Evolutionary conservation across 106 monocot species (phyloP), one percentile per base, ranked within the genome.

Genomic region (Dendrobium officinale): DNA sequence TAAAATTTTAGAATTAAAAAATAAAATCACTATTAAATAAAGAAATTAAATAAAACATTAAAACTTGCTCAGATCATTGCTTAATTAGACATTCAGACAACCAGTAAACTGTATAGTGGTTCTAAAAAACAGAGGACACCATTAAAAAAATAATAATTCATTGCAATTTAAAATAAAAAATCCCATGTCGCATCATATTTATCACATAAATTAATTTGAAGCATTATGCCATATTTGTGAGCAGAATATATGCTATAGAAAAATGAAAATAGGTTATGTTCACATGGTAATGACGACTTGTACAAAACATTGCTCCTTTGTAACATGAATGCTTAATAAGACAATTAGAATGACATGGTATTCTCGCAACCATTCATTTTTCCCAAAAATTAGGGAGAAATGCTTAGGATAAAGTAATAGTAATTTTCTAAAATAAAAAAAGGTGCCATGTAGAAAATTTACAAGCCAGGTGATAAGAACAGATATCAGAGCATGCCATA

Each of bases 401-500:
- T 37, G 3, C 24, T 37, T 70, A 15, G 15, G 17, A 47, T 24
- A 75, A 40, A 17, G 42, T 44, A 44, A 42, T 20, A 19, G 4
- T 48, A 76, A 24, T 26, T 22, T 49, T 76, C 10, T 10, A 27
- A 76, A 9, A 1, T 1, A 26, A 13, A 74, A 42, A 74, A 42
- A 0, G 9, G 27, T 47, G 78, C 13, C 70, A 72, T 70, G 44
- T 4, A 27, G 26, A 67, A 76, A 76, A 19, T 24, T 22, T 43
- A 17, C 22, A 47, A 75, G 24, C 44, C 33, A 40, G 56, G 26
- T 8, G 2, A 73, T 64, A 7, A 80, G 7, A 55, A 43, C 8
- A 78, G 41, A 77, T 42, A 77, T 4, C 42, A 64, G n/a, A 80
- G 72, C 42, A 72, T 66, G 48, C 33, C 51, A 78, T 87, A 98